A percentile compares a stretch with the other conserved stretches of the same genome.
Evolutionary conservation across 2,329 filamentous ascomycete species (phyloP).

Genomic region (Niveomyces coronatus): DNA sequence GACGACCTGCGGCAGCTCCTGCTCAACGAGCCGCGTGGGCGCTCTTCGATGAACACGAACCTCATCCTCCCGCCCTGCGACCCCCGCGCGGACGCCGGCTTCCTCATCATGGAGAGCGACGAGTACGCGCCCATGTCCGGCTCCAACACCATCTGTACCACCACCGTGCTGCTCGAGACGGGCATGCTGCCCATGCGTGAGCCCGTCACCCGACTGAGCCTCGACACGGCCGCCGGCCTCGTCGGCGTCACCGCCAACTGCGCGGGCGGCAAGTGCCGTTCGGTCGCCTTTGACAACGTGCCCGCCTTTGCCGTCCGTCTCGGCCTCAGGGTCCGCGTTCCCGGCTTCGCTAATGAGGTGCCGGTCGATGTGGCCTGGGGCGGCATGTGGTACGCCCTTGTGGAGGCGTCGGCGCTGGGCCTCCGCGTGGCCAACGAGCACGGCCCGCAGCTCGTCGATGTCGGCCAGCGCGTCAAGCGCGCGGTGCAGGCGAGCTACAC

Average conservation of each 20-base stretch:
- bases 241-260: conserved; percentile 31
- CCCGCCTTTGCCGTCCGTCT: conserved; percentile 31
- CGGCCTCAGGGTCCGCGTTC: conserved; percentile 28
- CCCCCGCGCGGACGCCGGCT: conserved; percentile 31
- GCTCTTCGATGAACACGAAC: conserved; percentile 29
- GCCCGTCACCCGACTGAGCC: conserved; percentile 27
- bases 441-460: conserved; percentile 26
- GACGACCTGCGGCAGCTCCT: conserved; percentile 32
- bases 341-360: conserved; percentile 28
- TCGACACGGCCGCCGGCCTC: conserved; percentile 36
- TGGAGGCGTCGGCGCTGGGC: conserved; percentile 27
- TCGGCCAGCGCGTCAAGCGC: conserved; percentile 32
- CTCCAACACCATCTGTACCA: conserved; percentile 32
- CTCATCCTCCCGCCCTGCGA: conserved; percentile 33
- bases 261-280: conserved; percentile 30
- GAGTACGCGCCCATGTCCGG: conserved; percentile 32
- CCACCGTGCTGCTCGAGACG: conserved; percentile 35
- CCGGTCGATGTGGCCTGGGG: conserved; percentile 35
- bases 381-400: conserved; percentile 34
- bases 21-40: conserved; percentile 35
- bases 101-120: conserved; percentile 36
- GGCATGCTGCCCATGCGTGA: conserved; percentile 36
- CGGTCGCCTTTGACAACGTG: conserved; percentile 34
- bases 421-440: conserved; percentile 23
- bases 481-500: conserved; percentile 24